Evolutionary conservation across 2,329 filamentous ascomycete genomes (phyloP).

Genomic region (Pseudogymnoascus sp.): DNA sequence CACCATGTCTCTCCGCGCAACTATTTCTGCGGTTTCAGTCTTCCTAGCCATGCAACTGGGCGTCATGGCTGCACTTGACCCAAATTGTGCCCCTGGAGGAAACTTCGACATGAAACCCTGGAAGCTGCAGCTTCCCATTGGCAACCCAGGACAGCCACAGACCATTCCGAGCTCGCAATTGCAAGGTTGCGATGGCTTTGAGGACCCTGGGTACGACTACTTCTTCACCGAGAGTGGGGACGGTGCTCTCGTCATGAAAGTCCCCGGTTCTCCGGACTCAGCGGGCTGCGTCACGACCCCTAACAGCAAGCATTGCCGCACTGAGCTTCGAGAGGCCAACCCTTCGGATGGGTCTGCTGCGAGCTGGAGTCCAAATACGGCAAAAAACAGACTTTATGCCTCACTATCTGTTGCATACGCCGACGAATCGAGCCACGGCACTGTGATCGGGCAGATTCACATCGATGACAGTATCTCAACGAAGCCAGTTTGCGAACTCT

Average conservation of each 20-base stretch:
- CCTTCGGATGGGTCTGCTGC: slow-evolving; percentile 17
- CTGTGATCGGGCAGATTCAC: slow-evolving; percentile 34
- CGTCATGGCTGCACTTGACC: slow-evolving; percentile 10
- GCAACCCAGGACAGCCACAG: slow-evolving; percentile 23
- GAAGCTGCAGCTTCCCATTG: slow-evolving; percentile 34
- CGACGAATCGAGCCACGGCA: slow-evolving; percentile 29
- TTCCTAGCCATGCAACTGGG: not conserved
- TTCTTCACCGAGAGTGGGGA: slow-evolving; percentile 30
- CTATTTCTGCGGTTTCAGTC: not conserved
- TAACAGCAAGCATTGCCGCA: slow-evolving; percentile 35
- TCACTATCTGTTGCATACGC: slow-evolving; percentile 25
- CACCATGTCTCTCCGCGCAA: not conserved
- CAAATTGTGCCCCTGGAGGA: slow-evolving; percentile 22
- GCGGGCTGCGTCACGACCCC: slow-evolving; percentile 32
- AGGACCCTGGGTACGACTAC: slow-evolving; percentile 21
- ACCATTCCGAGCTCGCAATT: slow-evolving; percentile 27
- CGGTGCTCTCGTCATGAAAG: slow-evolving; percentile 33
- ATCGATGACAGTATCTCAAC: slow-evolving; percentile 30
- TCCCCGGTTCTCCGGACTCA: slow-evolving; percentile 28
- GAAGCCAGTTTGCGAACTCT: slow-evolving; percentile 35
- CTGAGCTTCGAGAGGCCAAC: slow-evolving; percentile 32
- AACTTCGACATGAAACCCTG: slow-evolving; percentile 30
- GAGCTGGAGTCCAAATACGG: slow-evolving; percentile 28
- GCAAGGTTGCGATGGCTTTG: slow-evolving; percentile 30
- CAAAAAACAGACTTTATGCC: slow-evolving; percentile 28